Percentiles rank a stretch among this genome's conserved stretches.
Evolutionary conservation across 2,329 filamentous ascomycete species (phyloP).

Genomic region (Fusarium goolgardi): DNA sequence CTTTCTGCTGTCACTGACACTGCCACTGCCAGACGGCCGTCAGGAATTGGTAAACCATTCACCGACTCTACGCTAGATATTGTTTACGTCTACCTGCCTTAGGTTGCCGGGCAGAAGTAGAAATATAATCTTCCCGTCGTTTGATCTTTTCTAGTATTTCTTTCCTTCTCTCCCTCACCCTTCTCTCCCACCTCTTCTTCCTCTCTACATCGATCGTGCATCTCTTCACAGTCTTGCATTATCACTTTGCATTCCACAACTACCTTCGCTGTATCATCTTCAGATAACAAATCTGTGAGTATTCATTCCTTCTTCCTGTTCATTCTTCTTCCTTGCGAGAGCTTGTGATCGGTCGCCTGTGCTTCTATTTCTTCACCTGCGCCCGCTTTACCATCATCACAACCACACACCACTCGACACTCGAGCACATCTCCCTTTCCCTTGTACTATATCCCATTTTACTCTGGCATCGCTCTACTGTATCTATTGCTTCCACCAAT

Average conservation of each 20-base stretch:
- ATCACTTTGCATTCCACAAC: slow-evolving; percentile 10
- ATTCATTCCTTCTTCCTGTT: not conserved
- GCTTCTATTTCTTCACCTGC: not conserved
- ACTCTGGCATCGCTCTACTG: not conserved
- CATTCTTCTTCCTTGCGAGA: not conserved
- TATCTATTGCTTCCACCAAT: not conserved
- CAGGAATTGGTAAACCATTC: slow-evolving; percentile 7
- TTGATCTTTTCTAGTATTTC: slow-evolving; percentile 3
- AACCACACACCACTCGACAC: not conserved
- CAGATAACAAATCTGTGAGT: slow-evolving; percentile 33
- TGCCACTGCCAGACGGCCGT: slow-evolving; percentile 8
- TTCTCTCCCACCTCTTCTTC: slow-evolving; percentile 1
- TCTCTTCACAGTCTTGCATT: slow-evolving; percentile 18
- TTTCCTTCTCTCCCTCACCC: slow-evolving; percentile 18
- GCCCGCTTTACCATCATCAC: slow-evolving; percentile 3
- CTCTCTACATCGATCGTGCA: slow-evolving; percentile 24
- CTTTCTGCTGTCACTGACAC: slow-evolving; percentile 9
- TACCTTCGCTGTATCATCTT: slow-evolving; percentile 10
- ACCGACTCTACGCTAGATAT: slow-evolving; percentile 5
- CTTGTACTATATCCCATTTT: not conserved
- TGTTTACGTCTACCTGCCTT: slow-evolving; percentile 27
- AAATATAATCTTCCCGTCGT: slow-evolving; percentile 26
- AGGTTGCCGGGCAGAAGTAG: slow-evolving; percentile 7
- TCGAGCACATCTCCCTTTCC: not conserved
- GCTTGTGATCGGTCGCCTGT: not conserved